Percentiles rank a stretch among this genome's conserved stretches.
These are phyloP conservation scores for Heritiera fomes DNA, from an alignment of 345 rosid genomes.

Conservation along the genomic window DNA sequence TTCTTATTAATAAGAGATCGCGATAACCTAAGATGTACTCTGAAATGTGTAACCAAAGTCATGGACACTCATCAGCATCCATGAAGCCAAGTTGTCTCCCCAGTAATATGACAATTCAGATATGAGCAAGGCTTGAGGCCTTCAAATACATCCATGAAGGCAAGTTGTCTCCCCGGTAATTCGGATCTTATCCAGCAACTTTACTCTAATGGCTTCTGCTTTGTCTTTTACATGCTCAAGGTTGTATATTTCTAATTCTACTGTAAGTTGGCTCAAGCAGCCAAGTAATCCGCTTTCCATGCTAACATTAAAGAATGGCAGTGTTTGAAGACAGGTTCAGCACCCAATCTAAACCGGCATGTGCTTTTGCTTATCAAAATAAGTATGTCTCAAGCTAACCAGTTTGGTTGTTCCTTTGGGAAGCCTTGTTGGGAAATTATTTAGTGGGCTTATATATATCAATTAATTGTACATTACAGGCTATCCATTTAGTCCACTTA, in stretches of 20 bases:
- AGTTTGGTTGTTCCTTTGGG: background rate
- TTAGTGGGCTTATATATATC: too few relatives aligned
- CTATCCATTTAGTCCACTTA: too few relatives aligned
- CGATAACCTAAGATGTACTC: too few relatives aligned
- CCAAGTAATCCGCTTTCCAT: background rate
- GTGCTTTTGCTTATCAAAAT: background rate
- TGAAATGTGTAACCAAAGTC: background rate
- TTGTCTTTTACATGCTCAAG: background rate
- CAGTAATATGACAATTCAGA: background rate
- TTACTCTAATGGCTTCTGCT: background rate
- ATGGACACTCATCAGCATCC: background rate
- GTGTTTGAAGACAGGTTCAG: background rate
- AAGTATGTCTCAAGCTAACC: slow-evolving; percentile 11
- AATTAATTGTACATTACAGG: too few relatives aligned
- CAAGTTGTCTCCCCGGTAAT: background rate
- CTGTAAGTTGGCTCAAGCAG: background rate
- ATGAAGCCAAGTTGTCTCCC: slow-evolving; percentile 6
- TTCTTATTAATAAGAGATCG: too few relatives aligned
- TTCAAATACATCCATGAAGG: background rate
- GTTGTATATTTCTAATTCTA: background rate
- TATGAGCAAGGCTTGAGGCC: slow-evolving; percentile 9
- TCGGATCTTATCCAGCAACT: background rate
- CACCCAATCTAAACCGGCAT: background rate
- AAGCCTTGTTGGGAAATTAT: too few relatives aligned
- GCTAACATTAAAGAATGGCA: background rate